phyloP scores from a whole-genome alignment of 2,329 filamentous ascomycete species.

The Colletotrichum plurivorum region DNA sequence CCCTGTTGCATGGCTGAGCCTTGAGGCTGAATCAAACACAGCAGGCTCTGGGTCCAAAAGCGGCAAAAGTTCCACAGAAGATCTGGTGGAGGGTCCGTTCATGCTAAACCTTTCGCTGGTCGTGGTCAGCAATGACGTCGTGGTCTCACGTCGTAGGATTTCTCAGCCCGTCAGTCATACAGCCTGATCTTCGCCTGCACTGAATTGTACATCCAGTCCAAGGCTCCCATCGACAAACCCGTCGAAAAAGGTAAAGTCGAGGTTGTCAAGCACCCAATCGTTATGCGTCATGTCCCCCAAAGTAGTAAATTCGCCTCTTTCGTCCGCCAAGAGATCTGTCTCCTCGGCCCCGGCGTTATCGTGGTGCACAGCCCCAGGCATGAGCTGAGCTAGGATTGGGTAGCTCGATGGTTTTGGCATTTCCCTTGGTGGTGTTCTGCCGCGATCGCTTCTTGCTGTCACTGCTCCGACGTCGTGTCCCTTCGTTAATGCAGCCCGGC shows the following conservation, averaged over 20 bases:
- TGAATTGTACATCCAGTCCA: background rate
- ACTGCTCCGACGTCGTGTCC: background rate
- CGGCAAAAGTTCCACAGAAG: background rate
- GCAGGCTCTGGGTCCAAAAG: background rate
- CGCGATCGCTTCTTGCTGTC: background rate
- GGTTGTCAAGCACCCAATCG: constrained; percentile 24
- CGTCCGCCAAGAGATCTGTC: constrained; percentile 40
- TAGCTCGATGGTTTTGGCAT: background rate
- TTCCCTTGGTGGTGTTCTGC: background rate
- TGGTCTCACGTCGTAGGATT: background rate
- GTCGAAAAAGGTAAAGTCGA: constrained; percentile 28
- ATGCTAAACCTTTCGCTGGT: background rate
- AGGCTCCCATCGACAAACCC: constrained; percentile 7
- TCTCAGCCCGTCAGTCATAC: background rate
- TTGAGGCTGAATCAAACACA: background rate
- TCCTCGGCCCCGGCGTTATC: background rate
- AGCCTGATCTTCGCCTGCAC: background rate
- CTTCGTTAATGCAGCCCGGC: background rate
- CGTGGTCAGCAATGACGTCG: background rate
- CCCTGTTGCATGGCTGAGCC: background rate
- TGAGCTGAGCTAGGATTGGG: background rate
- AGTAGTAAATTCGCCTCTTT: constrained; percentile 19
- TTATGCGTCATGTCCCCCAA: background rate
- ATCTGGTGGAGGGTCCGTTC: background rate
- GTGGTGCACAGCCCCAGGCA: background rate